These are phyloP conservation scores for Teunomyces gatunensis DNA, from an alignment of 805 yeast genomes.

Conservation along the genomic window DNA sequence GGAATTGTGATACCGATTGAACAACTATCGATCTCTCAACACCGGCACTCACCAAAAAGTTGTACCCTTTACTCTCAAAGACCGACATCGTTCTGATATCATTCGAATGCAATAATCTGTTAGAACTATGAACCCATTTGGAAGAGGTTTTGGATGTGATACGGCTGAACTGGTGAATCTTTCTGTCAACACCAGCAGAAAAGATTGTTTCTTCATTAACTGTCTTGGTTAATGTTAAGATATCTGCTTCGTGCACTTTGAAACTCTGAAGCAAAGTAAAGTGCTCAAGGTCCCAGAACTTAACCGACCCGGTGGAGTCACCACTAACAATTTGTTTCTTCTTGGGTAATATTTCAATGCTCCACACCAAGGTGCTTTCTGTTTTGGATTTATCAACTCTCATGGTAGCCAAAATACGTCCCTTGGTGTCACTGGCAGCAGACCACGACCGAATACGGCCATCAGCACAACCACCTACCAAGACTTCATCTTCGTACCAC, in stretches of 20 bases:
- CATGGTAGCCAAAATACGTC: conserved; percentile 78
- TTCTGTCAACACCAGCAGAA: conserved; percentile 92
- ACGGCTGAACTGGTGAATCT: conserved; percentile 68
- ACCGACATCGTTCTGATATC: conserved; percentile 78
- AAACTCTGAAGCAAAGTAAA: conserved; percentile 79
- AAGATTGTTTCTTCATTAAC: conserved; percentile 61
- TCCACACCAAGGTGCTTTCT: conserved; percentile 92
- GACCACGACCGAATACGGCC: conserved; percentile 88
- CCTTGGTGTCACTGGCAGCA: conserved; percentile 43
- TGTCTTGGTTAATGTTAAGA: conserved; percentile 67
- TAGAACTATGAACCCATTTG: conserved; percentile 76
- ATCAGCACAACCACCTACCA: conserved; percentile 95
- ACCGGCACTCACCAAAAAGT: conserved; percentile 78
- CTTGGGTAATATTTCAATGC: conserved; percentile 60
- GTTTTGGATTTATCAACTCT: conserved; percentile 85
- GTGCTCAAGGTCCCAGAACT: conserved; percentile 85
- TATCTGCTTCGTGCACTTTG: conserved; percentile 87
- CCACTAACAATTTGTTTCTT: conserved; percentile 85
- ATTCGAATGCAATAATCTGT: conserved; percentile 78
- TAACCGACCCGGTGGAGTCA: conserved; percentile 92
- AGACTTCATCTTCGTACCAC: conserved; percentile 64
- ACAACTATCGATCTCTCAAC: conserved; percentile 70
- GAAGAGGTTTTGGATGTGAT: conserved; percentile 30
- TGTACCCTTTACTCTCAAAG: conserved; percentile 65
- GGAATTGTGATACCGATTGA: conserved; percentile 64